Conservation (phyloP, 192 early-diverging fungal species). For the Coemansia nantahalensis region DNA sequence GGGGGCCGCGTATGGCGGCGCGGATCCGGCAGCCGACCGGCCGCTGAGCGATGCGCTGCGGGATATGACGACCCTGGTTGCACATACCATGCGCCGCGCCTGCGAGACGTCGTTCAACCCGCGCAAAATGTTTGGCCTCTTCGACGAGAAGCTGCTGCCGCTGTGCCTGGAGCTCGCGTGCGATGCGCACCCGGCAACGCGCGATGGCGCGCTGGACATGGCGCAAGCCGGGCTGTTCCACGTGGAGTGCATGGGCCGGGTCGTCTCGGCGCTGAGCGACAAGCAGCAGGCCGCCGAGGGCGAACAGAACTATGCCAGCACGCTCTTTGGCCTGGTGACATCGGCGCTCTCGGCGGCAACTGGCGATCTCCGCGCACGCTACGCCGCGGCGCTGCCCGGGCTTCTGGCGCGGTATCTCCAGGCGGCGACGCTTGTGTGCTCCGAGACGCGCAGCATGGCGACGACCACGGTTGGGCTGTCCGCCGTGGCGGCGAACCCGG, state of each 20-base stretch:
- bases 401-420: slow-evolving; percentile 32
- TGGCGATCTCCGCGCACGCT: slow-evolving; percentile 7
- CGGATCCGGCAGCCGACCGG: background rate
- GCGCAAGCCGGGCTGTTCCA: slow-evolving; percentile 35
- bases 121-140: slow-evolving; percentile 29
- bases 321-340: slow-evolving; percentile 15
- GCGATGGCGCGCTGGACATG: slow-evolving; percentile 24
- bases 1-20: slow-evolving; percentile 7
- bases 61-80: slow-evolving; percentile 6
- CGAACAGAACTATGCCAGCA: slow-evolving; percentile 14
- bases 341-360: slow-evolving; percentile 6
- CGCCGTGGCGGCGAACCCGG: slow-evolving; percentile 32
- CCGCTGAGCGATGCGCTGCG: slow-evolving; percentile 9
- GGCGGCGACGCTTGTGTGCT: slow-evolving; percentile 29
- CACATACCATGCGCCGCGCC: slow-evolving; percentile 17
- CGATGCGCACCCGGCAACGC: background rate
- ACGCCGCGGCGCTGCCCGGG: slow-evolving; percentile 22
- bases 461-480: slow-evolving; percentile 25
- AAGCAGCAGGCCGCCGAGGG: slow-evolving; percentile 4
- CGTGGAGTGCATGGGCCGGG: slow-evolving; percentile 21
- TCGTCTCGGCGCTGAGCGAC: slow-evolving; percentile 12
- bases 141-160: slow-evolving; percentile 23
- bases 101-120: slow-evolving; percentile 38
- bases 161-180: slow-evolving; percentile 13
- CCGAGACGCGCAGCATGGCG: slow-evolving; percentile 29